Evolutionary conservation across 2,329 filamentous ascomycete genomes (phyloP), one percentile per base, ranked within the genome.

Genomic region (Curvularia sp.): DNA sequence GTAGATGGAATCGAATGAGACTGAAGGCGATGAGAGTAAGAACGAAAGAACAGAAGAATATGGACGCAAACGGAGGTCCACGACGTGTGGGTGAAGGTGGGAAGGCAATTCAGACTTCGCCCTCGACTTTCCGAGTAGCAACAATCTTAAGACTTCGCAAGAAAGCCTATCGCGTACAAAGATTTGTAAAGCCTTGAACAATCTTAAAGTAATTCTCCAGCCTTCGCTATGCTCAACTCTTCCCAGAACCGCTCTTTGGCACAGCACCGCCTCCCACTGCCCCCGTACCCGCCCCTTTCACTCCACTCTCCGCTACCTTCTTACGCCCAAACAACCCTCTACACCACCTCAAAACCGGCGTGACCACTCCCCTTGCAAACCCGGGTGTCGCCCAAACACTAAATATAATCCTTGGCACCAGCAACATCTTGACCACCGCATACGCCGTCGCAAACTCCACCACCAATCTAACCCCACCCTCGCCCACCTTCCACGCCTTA

Each of bases 351-450:
- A 68, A 53, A 6, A 72, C 24, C 30, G 75, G 75, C 1, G 70
- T 44, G 10, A 76, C 68, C 1, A 71, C 68, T 62, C 64, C 65
- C 51, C 62, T 80, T 30, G 93, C 93, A 82, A 98, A 96, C 90
- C 92, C 96, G 4, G 95, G 95, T 47, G 95, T 97, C 13, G 86
- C 89, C 92, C 91, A 96, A 4, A 96, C 84, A 78, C 93, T 97
- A 6, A 87, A 78, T 26, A 89, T 80, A 61, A 99, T 85, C 66
- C 95, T 85, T 12, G 91, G 70, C 0, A 95, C 92, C 63, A 99
- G 76, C 58, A 98, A 73, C 15, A 87, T 88, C 79, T 99, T 99
- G 0, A 92, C 96, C 62, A 97, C 85, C 0, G 92, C 90, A 81
- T 95, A 99, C 5, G 95, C 93, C 20, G 95, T 89, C 24, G 92